These are phyloP conservation scores for Dunaliella sp. DNA, from an alignment of 139 green algal genomes.

Conservation along the genomic window DNA sequence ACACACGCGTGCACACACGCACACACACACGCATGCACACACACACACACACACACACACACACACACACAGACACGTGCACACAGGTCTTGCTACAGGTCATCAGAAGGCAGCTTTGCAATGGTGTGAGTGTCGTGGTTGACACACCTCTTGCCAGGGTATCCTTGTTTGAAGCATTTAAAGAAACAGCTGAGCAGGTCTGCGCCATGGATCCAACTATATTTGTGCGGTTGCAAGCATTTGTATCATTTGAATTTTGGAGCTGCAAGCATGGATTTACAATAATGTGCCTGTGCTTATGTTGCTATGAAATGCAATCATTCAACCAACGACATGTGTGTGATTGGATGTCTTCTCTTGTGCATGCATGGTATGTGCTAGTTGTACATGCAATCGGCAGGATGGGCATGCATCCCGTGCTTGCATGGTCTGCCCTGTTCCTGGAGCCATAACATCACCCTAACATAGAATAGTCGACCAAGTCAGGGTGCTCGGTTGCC, in stretches of 20 bases:
- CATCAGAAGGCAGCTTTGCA: conserved; percentile 48
- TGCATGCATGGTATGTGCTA: no score
- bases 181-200: conserved; percentile 29
- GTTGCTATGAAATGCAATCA: no score
- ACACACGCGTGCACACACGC: no score
- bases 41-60: background rate
- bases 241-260: background rate
- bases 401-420: no score
- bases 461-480: no score
- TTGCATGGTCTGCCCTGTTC: no score
- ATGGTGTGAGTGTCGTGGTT: conserved; percentile 51
- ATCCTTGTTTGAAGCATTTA: conserved; percentile 53
- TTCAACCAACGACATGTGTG: no score
- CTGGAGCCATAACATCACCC: no score
- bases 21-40: background rate
- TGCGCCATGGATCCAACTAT: no score
- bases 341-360: no score
- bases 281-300: background rate
- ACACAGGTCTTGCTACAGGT: conserved; percentile 41
- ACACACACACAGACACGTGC: background rate
- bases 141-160: conserved; percentile 69
- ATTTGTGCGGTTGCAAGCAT: background rate
- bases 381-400: no score
- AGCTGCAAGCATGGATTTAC: background rate
- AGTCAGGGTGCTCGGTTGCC: no score